Evolutionary conservation across 1,139 yeast species (phyloP).

Genomic region (Hyphopichia buzzinii): DNA sequence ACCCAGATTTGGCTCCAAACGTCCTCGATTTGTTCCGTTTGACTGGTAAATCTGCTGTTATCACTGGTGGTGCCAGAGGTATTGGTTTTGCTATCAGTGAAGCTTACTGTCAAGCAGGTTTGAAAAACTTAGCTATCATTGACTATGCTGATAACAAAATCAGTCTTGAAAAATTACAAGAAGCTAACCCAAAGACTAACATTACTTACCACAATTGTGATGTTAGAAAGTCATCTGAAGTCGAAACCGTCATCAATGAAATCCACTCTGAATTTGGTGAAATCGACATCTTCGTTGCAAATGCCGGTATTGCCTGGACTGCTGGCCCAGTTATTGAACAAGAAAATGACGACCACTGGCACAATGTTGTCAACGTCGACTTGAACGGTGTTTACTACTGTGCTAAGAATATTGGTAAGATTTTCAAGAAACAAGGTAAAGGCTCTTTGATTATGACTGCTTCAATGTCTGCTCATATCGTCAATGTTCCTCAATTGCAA

Average conservation of each 20-base stretch:
- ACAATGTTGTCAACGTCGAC: constrained; percentile 43
- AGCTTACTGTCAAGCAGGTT: constrained; percentile 46
- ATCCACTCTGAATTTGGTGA: constrained; percentile 35
- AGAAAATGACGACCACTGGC: constrained; percentile 45
- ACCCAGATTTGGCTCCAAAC: constrained; percentile 31
- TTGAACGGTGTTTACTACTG: constrained; percentile 47
- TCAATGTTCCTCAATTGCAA: constrained; percentile 65
- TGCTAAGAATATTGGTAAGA: constrained; percentile 40
- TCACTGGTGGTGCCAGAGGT: constrained; percentile 48
- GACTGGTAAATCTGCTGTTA: constrained; percentile 35
- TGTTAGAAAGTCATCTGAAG: constrained; percentile 40
- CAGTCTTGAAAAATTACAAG: constrained; percentile 26
- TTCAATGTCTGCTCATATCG: constrained; percentile 65
- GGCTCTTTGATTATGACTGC: constrained; percentile 62
- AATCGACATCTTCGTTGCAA: constrained; percentile 52
- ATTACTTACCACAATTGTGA: constrained; percentile 39
- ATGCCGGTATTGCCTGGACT: constrained; percentile 53
- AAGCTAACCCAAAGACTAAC: constrained; percentile 29
- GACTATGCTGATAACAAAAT: constrained; percentile 37
- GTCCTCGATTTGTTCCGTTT: constrained; percentile 38
- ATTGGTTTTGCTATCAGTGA: constrained; percentile 46
- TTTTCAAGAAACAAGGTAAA: constrained; percentile 37
- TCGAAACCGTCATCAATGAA: constrained; percentile 28
- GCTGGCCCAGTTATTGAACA: constrained; percentile 36
- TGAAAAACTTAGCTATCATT: constrained; percentile 41